phyloP scores from a whole-genome alignment of 352 stramenopile species.

The Globisporangium splendens region DNA sequence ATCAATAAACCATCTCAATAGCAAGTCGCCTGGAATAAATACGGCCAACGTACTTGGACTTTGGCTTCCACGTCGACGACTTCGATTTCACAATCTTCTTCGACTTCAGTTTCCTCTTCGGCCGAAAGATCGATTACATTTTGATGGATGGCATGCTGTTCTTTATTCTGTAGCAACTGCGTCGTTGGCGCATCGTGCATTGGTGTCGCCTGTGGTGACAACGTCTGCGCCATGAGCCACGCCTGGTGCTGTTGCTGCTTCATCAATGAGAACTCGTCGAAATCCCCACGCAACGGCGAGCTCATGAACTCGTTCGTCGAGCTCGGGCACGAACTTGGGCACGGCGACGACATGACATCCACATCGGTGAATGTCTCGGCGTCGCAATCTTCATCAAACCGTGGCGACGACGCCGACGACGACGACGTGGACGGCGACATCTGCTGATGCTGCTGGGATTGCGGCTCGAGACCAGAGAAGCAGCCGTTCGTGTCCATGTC shows the following conservation, averaged over 20 bases:
- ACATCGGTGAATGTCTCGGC: constrained; percentile 41
- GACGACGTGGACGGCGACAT: not conserved
- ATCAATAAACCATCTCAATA: not conserved
- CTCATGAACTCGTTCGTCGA: constrained; percentile 21
- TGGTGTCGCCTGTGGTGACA: not conserved
- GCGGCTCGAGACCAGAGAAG: constrained; percentile 7
- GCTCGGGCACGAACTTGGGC: constrained; percentile 35
- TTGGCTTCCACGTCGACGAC: constrained; percentile 12
- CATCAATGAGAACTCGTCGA: constrained; percentile 25
- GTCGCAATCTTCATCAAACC: constrained; percentile 26
- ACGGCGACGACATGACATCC: constrained; percentile 47
- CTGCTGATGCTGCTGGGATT: not conserved
- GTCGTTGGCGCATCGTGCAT: not conserved
- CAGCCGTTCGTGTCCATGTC: constrained; percentile 20
- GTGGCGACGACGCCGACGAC: constrained; percentile 6
- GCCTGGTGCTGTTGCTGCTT: constrained; percentile 1
- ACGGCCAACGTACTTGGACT: constrained; percentile 23
- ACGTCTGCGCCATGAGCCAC: constrained; percentile 1
- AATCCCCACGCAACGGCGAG: constrained; percentile 24
- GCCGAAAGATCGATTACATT: constrained; percentile 27
- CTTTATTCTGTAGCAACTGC: not conserved
- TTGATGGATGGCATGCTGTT: not conserved
- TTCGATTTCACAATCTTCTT: constrained; percentile 22
- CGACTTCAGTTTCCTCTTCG: constrained; percentile 24
- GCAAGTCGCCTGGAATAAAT: not conserved